Conservation (phyloP, 805 yeast genomes). For the Candida nitratophila region DNA sequence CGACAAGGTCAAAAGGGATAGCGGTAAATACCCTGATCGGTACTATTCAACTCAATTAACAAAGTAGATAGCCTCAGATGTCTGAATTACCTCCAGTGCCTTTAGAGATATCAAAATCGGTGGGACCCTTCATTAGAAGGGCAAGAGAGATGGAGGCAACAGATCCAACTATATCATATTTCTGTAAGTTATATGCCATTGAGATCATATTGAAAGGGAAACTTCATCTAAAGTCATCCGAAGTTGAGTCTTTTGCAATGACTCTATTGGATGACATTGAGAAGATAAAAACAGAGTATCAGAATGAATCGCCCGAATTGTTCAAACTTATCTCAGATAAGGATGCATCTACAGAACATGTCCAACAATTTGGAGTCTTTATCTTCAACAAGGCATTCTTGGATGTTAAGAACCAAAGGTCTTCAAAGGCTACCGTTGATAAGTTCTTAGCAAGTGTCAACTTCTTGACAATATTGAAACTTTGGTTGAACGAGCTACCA, state of each 20-base stretch:
- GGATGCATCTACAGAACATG: conserved; percentile 47
- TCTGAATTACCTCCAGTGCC: conserved; percentile 15
- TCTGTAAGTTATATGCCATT: conserved; percentile 64
- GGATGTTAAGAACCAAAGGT: conserved; percentile 38
- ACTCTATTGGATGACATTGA: conserved; percentile 69
- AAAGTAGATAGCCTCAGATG: too few relatives aligned
- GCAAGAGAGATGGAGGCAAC: conserved; percentile 47
- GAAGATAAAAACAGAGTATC: conserved; percentile 32
- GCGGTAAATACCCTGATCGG: too few relatives aligned
- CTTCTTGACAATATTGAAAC: conserved; percentile 42
- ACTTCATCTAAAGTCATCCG: conserved; percentile 49
- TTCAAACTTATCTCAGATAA: conserved; percentile 51
- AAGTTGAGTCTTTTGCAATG: conserved; percentile 53
- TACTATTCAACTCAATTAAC: too few relatives aligned
- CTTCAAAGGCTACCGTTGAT: conserved; percentile 39
- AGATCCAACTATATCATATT: conserved; percentile 69
- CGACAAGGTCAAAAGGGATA: too few relatives aligned
- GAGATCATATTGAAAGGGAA: conserved; percentile 59
- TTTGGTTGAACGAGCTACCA: conserved; percentile 31
- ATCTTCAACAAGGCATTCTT: conserved; percentile 48
- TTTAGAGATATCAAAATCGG: conserved; percentile 24
- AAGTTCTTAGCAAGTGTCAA: conserved; percentile 48
- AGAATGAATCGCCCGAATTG: conserved; percentile 32
- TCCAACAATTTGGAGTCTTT: conserved; percentile 48
- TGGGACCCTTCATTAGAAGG: conserved; percentile 44